These are phyloP conservation scores for Ulvella scutata DNA, from an alignment of 139 green algal genomes.

Conservation along the genomic window DNA sequence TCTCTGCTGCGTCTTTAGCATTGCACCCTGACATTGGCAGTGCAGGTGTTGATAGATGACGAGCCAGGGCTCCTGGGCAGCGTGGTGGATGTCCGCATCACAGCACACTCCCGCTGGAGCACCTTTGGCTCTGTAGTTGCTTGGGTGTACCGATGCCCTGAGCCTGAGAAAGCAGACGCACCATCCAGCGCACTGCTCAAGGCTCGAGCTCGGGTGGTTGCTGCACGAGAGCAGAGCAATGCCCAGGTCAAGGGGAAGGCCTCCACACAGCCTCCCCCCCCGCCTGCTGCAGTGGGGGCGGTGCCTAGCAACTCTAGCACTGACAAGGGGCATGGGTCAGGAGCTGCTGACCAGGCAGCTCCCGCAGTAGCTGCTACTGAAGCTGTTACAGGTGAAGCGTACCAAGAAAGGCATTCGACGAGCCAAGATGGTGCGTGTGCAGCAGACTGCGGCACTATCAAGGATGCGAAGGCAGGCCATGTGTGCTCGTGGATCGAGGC, in stretches of 20 bases:
- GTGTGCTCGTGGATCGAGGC: too few relatives aligned
- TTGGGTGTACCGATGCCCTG: constrained; percentile 21
- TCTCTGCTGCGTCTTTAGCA: background rate
- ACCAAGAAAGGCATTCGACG: too few relatives aligned
- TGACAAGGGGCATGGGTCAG: too few relatives aligned
- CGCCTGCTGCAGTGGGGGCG: background rate
- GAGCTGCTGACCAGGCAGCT: too few relatives aligned
- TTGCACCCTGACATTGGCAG: background rate
- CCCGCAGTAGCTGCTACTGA: too few relatives aligned
- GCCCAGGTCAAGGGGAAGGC: background rate
- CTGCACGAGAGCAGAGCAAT: background rate
- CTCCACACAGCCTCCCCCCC: background rate
- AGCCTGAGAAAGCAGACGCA: background rate
- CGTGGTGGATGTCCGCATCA: constrained; percentile 43
- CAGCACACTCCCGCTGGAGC: constrained; percentile 38
- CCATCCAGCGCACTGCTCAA: background rate
- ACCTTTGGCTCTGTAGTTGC: constrained; percentile 36
- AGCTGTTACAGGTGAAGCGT: too few relatives aligned
- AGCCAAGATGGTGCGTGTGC: too few relatives aligned
- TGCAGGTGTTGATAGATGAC: constrained; percentile 49
- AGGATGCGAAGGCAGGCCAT: too few relatives aligned
- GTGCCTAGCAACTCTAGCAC: too few relatives aligned
- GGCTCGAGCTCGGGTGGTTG: background rate
- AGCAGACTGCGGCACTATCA: too few relatives aligned
- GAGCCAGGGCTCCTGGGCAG: constrained; percentile 48